A percentile compares a stretch with the other conserved stretches of the same genome.
These are phyloP conservation scores for Periconia macrospinosa DNA, from an alignment of 2,329 filamentous ascomycete species.

Conservation along the genomic window DNA sequence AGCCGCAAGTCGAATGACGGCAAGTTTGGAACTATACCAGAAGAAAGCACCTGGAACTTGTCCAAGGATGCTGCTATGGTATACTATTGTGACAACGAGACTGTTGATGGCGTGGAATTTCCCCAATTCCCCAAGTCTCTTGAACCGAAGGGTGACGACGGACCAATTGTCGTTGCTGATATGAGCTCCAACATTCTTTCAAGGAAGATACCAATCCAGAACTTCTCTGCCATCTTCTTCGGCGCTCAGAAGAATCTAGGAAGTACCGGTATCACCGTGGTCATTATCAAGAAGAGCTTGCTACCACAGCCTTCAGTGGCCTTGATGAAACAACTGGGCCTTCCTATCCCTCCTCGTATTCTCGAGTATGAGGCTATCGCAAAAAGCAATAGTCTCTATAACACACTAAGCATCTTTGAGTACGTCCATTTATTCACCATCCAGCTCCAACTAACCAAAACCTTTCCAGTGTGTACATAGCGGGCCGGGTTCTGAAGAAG, in stretches of 20 bases:
- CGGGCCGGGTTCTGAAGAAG: too few relatives aligned
- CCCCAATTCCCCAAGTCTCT: constrained; percentile 70
- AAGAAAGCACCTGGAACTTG: constrained; percentile 75
- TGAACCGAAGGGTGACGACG: constrained; percentile 65
- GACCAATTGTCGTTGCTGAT: constrained; percentile 78
- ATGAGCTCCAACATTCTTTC: constrained; percentile 95
- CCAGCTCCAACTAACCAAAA: too few relatives aligned
- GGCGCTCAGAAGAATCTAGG: constrained; percentile 96
- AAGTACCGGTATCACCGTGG: constrained; percentile 80
- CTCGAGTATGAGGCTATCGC: constrained; percentile 82
- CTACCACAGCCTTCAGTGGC: constrained; percentile 69
- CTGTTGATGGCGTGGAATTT: constrained; percentile 91
- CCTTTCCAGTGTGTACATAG: too few relatives aligned
- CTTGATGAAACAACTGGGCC: constrained; percentile 71
- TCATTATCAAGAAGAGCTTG: constrained; percentile 79
- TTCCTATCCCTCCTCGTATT: constrained; percentile 79
- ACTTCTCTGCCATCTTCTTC: constrained; percentile 83
- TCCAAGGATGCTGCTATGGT: constrained; percentile 66
- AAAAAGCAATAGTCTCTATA: constrained; percentile 95
- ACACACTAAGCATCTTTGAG: constrained; percentile 87
- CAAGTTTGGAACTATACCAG: constrained; percentile 84
- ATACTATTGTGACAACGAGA: constrained; percentile 94
- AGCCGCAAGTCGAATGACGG: constrained; percentile 64
- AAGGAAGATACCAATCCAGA: constrained; percentile 72
- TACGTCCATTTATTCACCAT: too few relatives aligned